These are phyloP conservation scores for Cytospora piceicola DNA, from an alignment of 2,329 filamentous ascomycete genomes.

Conservation along the genomic window DNA sequence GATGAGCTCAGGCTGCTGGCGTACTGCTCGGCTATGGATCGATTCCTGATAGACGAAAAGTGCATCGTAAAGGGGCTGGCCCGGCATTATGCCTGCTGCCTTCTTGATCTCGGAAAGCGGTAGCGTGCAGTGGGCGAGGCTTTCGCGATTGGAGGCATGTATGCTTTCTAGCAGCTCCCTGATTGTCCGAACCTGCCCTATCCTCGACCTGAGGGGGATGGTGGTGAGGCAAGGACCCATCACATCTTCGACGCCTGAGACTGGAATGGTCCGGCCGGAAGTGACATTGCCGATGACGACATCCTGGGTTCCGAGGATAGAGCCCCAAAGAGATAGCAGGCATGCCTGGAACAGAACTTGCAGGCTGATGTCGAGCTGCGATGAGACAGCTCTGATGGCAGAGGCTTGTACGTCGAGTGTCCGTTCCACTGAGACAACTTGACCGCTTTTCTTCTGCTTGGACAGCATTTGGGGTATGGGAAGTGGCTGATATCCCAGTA, in stretches of 20 bases:
- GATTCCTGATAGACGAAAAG: slow-evolving; percentile 87
- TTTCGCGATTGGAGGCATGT: slow-evolving; percentile 67
- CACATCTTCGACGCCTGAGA: slow-evolving; percentile 71
- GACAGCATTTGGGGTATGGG: slow-evolving; percentile 52
- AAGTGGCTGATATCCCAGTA: slow-evolving; percentile 59
- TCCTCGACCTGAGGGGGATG: slow-evolving; percentile 70
- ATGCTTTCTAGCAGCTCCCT: slow-evolving; percentile 65
- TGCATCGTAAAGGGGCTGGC: slow-evolving; percentile 70
- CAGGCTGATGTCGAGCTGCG: slow-evolving; percentile 55
- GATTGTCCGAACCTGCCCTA: slow-evolving; percentile 54
- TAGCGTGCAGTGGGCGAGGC: slow-evolving; percentile 66
- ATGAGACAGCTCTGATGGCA: slow-evolving; percentile 43
- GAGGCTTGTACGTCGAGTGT: slow-evolving; percentile 42
- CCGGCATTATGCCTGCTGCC: slow-evolving; percentile 56
- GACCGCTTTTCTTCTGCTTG: slow-evolving; percentile 28
- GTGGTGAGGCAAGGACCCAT: slow-evolving; percentile 81
- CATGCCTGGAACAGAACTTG: slow-evolving; percentile 79
- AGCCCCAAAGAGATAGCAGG: slow-evolving; percentile 66
- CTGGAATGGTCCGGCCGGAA: slow-evolving; percentile 76
- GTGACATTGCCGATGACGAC: slow-evolving; percentile 78
- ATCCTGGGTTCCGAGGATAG: slow-evolving; percentile 67
- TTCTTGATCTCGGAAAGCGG: slow-evolving; percentile 73
- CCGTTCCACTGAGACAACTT: slow-evolving; percentile 37
- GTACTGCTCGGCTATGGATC: slow-evolving; percentile 44
- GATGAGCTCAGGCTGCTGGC: slow-evolving; percentile 42